Percentiles rank a stretch among this genome's conserved stretches.
Evolutionary conservation across 495 filamentous ascomycete species (phyloP).

Genomic region (Mytilinidion resinicola): DNA sequence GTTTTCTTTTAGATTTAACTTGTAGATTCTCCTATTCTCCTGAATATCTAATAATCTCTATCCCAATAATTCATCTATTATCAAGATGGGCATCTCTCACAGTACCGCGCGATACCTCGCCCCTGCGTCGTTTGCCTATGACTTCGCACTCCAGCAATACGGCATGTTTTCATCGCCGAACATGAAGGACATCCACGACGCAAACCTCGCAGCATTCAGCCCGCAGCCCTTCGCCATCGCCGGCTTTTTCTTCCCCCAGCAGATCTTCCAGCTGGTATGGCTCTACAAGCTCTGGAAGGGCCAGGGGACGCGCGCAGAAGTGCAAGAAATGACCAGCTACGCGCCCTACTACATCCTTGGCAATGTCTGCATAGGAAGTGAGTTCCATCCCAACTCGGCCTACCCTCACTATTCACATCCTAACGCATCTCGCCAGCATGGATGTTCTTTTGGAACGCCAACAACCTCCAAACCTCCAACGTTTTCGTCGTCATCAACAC

Average conservation of each 20-base stretch:
- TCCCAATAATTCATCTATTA: background rate
- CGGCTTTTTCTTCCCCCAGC: slow-evolving; percentile 51
- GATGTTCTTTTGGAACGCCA: slow-evolving; percentile 52
- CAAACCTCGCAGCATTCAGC: slow-evolving; percentile 46
- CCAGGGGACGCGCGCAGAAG: slow-evolving; percentile 26
- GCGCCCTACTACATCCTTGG: slow-evolving; percentile 45
- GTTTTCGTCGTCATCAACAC: slow-evolving; percentile 48
- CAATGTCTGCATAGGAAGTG: slow-evolving; percentile 48
- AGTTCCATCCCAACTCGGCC: background rate
- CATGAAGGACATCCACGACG: slow-evolving; percentile 47
- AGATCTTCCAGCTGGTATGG: slow-evolving; percentile 48
- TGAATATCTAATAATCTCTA: background rate
- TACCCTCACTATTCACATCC: background rate
- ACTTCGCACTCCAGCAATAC: slow-evolving; percentile 46
- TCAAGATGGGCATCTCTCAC: slow-evolving; percentile 31
- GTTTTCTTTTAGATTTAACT: background rate
- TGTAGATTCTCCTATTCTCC: background rate
- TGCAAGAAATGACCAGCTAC: slow-evolving; percentile 40
- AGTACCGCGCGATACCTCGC: slow-evolving; percentile 34
- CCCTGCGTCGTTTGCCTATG: slow-evolving; percentile 43
- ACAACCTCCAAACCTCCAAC: slow-evolving; percentile 41
- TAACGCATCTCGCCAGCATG: slow-evolving; percentile 34
- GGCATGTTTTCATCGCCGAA: slow-evolving; percentile 43
- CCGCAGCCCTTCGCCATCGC: slow-evolving; percentile 49
- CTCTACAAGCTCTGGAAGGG: slow-evolving; percentile 43